Conservation (phyloP, 768 basidiomycete species). For the Suillus hirtellus region DNA sequence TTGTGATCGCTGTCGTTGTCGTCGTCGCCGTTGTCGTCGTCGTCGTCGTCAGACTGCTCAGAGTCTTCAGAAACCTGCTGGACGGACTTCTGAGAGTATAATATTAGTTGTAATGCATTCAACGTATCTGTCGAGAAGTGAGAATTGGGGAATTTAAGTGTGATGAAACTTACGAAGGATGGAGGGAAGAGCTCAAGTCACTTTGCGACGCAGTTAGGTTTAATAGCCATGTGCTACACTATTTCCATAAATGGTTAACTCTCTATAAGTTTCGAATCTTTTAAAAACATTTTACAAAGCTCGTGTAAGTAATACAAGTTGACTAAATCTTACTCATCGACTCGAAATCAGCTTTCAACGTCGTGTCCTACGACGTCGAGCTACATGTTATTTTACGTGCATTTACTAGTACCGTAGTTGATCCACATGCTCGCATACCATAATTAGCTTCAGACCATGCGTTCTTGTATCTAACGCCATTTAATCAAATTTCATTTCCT, state of each 20-base stretch:
- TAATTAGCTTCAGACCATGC: neutral
- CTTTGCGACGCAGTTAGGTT: constrained; percentile 2
- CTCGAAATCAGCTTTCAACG: neutral
- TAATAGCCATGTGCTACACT: neutral
- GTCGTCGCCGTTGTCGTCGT: neutral
- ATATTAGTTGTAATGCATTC: constrained; percentile 43
- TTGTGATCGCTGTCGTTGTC: neutral
- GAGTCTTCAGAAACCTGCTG: constrained; percentile 36
- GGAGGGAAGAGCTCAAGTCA: constrained; percentile 10
- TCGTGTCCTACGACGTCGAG: neutral
- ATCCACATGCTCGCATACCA: neutral
- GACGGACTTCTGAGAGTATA: constrained; percentile 48
- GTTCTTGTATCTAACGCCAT: too few species aligned
- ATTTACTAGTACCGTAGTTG: neutral
- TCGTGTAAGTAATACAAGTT: too few species aligned
- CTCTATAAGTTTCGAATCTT: neutral
- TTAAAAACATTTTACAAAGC: neutral
- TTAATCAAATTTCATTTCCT: too few species aligned
- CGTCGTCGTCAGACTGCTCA: constrained; percentile 7
- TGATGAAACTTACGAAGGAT: constrained; percentile 14
- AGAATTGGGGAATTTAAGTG: too few species aligned
- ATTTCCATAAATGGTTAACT: neutral
- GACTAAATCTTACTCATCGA: too few species aligned
- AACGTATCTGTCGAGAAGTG: constrained; percentile 18
- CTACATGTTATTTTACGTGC: neutral